Percentiles rank a stretch among this genome's conserved stretches.
Evolutionary conservation across 2,329 filamentous ascomycete species (phyloP).

Genomic region (Pseudogymnoascus sp.): DNA sequence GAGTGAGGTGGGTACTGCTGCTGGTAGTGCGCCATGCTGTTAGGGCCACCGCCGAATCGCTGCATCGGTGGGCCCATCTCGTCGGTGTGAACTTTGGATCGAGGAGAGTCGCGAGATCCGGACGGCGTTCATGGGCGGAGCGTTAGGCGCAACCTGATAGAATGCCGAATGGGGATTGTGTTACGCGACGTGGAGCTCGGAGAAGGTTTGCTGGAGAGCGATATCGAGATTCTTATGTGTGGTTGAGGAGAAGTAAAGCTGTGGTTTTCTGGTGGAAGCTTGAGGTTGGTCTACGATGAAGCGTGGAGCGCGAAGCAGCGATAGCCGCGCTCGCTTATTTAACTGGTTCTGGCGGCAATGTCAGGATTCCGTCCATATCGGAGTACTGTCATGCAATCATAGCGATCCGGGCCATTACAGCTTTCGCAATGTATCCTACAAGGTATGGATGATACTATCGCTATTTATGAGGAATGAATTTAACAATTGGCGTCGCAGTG

Average conservation of each 20-base stretch:
- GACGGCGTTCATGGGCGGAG: slow-evolving; percentile 29
- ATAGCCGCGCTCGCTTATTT: slow-evolving; percentile 10
- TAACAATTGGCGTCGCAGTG: slow-evolving; percentile 19
- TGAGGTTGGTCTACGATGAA: not conserved
- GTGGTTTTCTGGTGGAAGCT: not conserved
- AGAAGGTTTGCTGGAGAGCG: not conserved
- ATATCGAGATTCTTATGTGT: not conserved
- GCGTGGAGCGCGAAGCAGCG: slow-evolving; percentile 2
- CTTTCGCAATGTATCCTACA: slow-evolving; percentile 27
- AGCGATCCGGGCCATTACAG: slow-evolving; percentile 1
- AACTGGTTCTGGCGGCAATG: slow-evolving; percentile 7
- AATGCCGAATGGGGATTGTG: not conserved
- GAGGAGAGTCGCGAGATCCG: slow-evolving; percentile 24
- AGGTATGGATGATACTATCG: slow-evolving; percentile 19
- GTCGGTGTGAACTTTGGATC: slow-evolving; percentile 25
- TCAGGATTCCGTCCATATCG: not conserved
- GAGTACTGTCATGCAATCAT: slow-evolving; percentile 8
- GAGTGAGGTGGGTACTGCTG: slow-evolving; percentile 39
- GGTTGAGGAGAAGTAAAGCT: not conserved
- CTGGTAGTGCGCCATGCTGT: slow-evolving; percentile 34
- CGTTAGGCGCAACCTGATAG: slow-evolving; percentile 16
- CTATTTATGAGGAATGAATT: not conserved
- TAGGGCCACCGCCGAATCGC: slow-evolving; percentile 28
- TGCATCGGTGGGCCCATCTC: slow-evolving; percentile 30
- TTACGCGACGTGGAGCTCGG: not conserved